Base-by-base conservation (phyloP, 495 filamentous ascomycete genomes). In the Bacidia gigantensis region DNA sequence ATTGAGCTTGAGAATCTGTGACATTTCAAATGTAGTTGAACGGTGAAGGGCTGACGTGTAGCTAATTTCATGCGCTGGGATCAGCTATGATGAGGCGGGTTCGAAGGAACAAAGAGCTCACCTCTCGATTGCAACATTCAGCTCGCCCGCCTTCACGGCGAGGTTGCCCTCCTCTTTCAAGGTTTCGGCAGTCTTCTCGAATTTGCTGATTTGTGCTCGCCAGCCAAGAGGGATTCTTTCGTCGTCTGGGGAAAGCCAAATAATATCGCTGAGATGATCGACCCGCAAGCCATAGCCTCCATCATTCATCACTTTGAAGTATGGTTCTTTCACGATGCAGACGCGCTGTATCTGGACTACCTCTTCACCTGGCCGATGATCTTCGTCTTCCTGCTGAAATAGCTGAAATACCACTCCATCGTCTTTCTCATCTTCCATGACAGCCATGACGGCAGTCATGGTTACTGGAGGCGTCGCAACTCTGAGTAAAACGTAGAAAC, bases 241-340 rank as follows among this genome's bases (percentile, higher is more conserved):
- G 47, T 73, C 66, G 26, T 56, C 53, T 2, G 53, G 52, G 12
- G 64, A 53, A 12, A 74, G 32, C 49, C 64, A 58, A 2, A 62
- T 56, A 20, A 77, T 49, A 52, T 78, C 73, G 11, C 67, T 71
- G 14, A 71, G 57, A 65, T 81, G 76, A 49, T 79, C 76, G 11
- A 78, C 72, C 10, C 74, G 65, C 14, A 79, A 52, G 2, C 59
- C 64, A 58, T 67, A 72, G 2, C 55, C 44, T 2, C 69, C 69
- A 49, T 70, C 56, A 2, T 55, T 56, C 47, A 59, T 68, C 0
- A 58, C 35, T 48, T 72, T 73, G 45, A 72, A 61, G 56, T 72
- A 79, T 2, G 76, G 75, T 52, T 79, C 76, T 57, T 78, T 79
- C 53, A 79, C 52, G 14, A 73, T 48, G 1, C 71, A 50, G 2